Evolutionary conservation across 257 asterid species (phyloP).

Genomic region (Solanum rostratum): DNA sequence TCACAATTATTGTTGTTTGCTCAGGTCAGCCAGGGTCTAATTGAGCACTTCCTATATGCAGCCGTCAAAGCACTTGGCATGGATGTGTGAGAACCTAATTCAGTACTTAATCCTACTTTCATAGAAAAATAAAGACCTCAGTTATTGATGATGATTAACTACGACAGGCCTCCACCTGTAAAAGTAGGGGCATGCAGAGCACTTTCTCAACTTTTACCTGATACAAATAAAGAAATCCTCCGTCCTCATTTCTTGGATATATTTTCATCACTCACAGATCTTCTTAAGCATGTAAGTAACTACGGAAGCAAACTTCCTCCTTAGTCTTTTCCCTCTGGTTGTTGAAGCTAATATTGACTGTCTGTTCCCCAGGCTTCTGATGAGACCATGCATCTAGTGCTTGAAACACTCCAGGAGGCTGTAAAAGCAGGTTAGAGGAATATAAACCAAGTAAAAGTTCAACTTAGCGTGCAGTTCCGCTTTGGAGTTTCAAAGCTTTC

Average conservation of each 20-base stretch:
- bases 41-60: slow-evolving; percentile 58
- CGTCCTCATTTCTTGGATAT: slow-evolving; percentile 59
- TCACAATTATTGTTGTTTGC: neutral
- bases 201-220: slow-evolving; percentile 77
- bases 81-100: slow-evolving; percentile 66
- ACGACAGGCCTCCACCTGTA: slow-evolving; percentile 76
- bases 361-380: slow-evolving; percentile 76
- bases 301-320: neutral
- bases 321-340: neutral
- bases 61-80: slow-evolving; percentile 75
- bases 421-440: slow-evolving; percentile 65
- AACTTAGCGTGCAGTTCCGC: neutral
- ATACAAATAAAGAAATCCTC: slow-evolving; percentile 42
- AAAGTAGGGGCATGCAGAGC: slow-evolving; percentile 97
- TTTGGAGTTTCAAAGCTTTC: neutral
- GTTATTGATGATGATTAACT: slow-evolving; percentile 4
- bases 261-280: slow-evolving; percentile 73
- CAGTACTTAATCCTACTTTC: slow-evolving; percentile 2
- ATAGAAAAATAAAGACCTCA: neutral
- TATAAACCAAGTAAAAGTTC: neutral
- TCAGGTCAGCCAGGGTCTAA: slow-evolving; percentile 65
- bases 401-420: slow-evolving; percentile 87
- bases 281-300: slow-evolving; percentile 67
- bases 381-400: slow-evolving; percentile 94
- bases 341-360: slow-evolving; percentile 7